Evolutionary conservation across 2,329 filamentous ascomycete species (phyloP).

Genomic region (Nothopassalora personata): DNA sequence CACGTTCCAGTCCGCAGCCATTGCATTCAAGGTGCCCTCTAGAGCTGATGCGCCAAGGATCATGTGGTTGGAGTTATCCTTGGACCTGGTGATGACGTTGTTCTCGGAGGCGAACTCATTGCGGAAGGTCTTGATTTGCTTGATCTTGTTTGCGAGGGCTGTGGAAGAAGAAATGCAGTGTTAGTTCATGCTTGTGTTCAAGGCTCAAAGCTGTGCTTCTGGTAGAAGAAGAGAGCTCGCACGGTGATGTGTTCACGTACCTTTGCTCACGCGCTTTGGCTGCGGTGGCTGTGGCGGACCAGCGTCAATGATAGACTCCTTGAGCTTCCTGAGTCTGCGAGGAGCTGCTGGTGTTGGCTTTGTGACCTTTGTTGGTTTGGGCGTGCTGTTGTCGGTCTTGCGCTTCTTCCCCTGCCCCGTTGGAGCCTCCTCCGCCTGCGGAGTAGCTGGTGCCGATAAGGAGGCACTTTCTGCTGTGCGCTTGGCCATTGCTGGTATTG

Average conservation of each 20-base stretch:
- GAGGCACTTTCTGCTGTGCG: neutral
- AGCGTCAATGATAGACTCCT: neutral
- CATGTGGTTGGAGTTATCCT: neutral
- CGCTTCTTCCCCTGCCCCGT: neutral
- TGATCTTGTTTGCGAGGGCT: conserved; percentile 2
- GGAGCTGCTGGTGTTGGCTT: neutral
- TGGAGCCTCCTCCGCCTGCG: neutral
- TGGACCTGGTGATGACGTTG: neutral
- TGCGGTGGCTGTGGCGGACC: neutral
- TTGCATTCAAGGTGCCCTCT: conserved; percentile 2
- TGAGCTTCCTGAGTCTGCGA: neutral
- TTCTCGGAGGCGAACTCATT: neutral
- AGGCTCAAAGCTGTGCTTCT: neutral
- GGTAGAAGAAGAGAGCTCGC: neutral
- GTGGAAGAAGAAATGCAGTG: no score
- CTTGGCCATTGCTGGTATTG: neutral
- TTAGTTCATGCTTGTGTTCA: neutral
- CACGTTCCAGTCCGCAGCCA: conserved; percentile 5
- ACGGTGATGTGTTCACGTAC: neutral
- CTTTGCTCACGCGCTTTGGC: conserved; percentile 4
- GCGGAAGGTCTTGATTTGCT: conserved; percentile 2
- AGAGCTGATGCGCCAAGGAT: conserved; percentile 3
- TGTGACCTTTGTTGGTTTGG: neutral
- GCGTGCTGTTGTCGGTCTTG: neutral
- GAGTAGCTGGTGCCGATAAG: neutral